Percentiles rank a stretch among this genome's conserved stretches.
These are phyloP conservation scores for Mycena floridula DNA, from an alignment of 768 basidiomycete genomes.

Conservation along the genomic window DNA sequence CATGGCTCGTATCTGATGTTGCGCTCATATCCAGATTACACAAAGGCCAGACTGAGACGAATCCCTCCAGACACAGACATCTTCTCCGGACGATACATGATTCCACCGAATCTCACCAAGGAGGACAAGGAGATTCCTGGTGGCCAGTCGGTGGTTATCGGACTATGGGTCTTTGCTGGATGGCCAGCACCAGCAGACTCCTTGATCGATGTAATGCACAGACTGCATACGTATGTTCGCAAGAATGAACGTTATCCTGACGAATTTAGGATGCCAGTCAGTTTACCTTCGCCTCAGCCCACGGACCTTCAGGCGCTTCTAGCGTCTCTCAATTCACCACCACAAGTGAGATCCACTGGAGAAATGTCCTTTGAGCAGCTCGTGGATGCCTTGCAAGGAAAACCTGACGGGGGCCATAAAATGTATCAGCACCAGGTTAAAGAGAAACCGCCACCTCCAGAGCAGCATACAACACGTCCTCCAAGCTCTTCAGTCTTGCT, in stretches of 20 bases:
- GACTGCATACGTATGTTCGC: slow-evolving; percentile 63
- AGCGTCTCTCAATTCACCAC: slow-evolving; percentile 16
- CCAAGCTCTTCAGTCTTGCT: too few species aligned
- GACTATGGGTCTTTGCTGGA: slow-evolving; percentile 73
- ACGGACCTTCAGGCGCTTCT: slow-evolving; percentile 44
- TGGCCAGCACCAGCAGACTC: slow-evolving; percentile 67
- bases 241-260: slow-evolving; percentile 66
- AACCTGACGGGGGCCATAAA: too few species aligned
- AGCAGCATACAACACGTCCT: slow-evolving; percentile 38
- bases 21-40: slow-evolving; percentile 67
- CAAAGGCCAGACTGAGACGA: slow-evolving; percentile 28
- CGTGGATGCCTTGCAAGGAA: slow-evolving; percentile 23
- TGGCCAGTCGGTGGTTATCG: slow-evolving; percentile 49
- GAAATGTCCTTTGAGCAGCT: slow-evolving; percentile 38
- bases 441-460: slow-evolving; percentile 20
- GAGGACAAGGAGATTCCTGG: slow-evolving; percentile 36
- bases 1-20: slow-evolving; percentile 67
- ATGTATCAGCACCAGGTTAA: too few species aligned
- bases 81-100: slow-evolving; percentile 45
- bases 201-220: slow-evolving; percentile 61
- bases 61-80: slow-evolving; percentile 26
- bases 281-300: slow-evolving; percentile 42
- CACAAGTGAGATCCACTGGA: not conserved
- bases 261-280: slow-evolving; percentile 62
- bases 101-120: slow-evolving; percentile 32